phyloP scores from a whole-genome alignment of 225 moss, liverwort and hornwort genomes.

The Physcomitrellopsis africana region DNA sequence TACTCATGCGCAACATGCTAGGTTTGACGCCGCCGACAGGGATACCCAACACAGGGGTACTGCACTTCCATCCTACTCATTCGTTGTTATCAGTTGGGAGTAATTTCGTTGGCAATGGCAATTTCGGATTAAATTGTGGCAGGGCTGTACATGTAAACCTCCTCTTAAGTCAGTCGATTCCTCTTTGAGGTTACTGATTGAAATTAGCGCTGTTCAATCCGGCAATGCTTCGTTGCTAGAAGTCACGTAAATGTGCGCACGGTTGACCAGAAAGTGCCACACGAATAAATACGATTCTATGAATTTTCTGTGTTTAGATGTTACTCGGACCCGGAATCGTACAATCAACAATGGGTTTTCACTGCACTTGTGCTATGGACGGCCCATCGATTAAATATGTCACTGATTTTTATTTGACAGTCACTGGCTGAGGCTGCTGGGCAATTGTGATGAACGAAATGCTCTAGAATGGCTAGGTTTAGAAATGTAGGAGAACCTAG shows the following conservation, averaged over 20 bases:
- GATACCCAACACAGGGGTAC: slow-evolving; percentile 17
- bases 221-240: neutral
- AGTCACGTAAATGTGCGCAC: neutral
- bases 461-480: neutral
- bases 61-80: neutral
- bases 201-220: neutral
- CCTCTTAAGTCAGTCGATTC: neutral
- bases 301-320: neutral
- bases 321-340: neutral
- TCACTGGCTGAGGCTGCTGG: neutral
- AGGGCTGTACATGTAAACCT: neutral
- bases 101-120: neutral
- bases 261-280: neutral
- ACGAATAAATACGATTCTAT: neutral
- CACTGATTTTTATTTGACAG: neutral
- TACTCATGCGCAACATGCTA: slow-evolving; percentile 34
- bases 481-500: neutral
- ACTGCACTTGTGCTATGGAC: neutral
- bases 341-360: neutral
- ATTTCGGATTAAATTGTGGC: neutral
- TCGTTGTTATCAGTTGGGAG: neutral
- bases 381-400: neutral
- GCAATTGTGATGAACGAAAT: neutral
- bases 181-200: neutral
- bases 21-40: slow-evolving; percentile 18